phyloP scores from a whole-genome alignment of 2,329 filamentous ascomycete genomes.

The Berkeleyomyces basicola region DNA sequence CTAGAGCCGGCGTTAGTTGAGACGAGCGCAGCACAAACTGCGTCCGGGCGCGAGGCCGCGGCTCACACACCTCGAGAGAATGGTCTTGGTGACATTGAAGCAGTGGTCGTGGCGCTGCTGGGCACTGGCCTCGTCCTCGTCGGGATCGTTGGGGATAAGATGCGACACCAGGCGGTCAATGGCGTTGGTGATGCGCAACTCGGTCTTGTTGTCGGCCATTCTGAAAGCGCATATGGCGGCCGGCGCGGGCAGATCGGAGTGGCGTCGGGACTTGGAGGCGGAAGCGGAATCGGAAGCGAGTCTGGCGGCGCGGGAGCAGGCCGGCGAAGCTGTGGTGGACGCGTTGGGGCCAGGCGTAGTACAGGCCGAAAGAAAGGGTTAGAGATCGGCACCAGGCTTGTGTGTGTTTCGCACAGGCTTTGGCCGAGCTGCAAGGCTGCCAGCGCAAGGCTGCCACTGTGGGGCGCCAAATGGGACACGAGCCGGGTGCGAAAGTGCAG shows the following conservation, averaged over 20 bases:
- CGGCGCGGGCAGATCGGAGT: not conserved
- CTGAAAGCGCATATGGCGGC: constrained; percentile 20
- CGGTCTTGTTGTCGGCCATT: constrained; percentile 32
- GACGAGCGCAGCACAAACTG: not conserved
- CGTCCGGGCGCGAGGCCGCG: not conserved
- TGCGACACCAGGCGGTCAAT: constrained; percentile 64
- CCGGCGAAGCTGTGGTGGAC: no score
- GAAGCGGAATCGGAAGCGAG: not conserved
- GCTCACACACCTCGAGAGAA: constrained; percentile 32
- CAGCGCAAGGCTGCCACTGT: constrained; percentile 4
- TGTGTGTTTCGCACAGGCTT: not conserved
- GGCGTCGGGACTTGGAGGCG: not conserved
- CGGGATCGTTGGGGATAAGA: constrained; percentile 48
- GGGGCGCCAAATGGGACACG: not conserved
- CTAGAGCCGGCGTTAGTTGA: constrained; percentile 1
- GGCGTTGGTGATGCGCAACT: constrained; percentile 57
- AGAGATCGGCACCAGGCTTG: not conserved
- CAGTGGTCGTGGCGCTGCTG: constrained; percentile 52
- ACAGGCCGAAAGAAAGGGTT: no score
- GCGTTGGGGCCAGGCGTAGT: no score
- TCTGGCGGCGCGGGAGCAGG: no score
- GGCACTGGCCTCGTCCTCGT: constrained; percentile 49
- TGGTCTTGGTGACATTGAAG: constrained; percentile 33
- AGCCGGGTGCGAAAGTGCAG: not conserved
- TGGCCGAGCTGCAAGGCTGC: constrained; percentile 4